These are phyloP conservation scores for Colletotrichum caudatum DNA, from an alignment of 2,329 filamentous ascomycete species.

Conservation along the genomic window DNA sequence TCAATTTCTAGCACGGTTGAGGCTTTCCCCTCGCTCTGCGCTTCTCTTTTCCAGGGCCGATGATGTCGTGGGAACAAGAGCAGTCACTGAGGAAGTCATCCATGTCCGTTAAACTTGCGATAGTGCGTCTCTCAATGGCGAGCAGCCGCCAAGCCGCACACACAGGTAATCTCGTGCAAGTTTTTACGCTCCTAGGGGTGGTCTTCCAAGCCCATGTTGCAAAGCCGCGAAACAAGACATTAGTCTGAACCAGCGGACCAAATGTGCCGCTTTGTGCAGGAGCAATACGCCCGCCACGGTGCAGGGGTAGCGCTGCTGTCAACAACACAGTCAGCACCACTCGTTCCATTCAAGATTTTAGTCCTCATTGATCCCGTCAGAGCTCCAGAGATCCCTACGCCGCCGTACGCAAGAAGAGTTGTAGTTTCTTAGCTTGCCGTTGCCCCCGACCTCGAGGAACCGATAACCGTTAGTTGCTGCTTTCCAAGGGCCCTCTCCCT, in stretches of 20 bases:
- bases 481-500: slow-evolving; percentile 77
- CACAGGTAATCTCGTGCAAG: slow-evolving; percentile 77
- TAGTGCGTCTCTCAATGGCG: slow-evolving; percentile 76
- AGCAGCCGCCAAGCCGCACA: slow-evolving; percentile 77
- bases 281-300: slow-evolving; percentile 80
- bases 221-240: not conserved
- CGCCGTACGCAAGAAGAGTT: slow-evolving; percentile 72
- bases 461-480: slow-evolving; percentile 81
- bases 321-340: slow-evolving; percentile 77
- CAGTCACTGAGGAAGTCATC: slow-evolving; percentile 59
- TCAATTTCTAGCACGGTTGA: not conserved
- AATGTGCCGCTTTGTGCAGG: slow-evolving; percentile 72
- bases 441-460: slow-evolving; percentile 59
- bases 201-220: not conserved
- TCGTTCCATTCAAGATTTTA: slow-evolving; percentile 60
- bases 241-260: slow-evolving; percentile 64
- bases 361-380: slow-evolving; percentile 66
- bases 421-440: slow-evolving; percentile 47
- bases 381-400: slow-evolving; percentile 68
- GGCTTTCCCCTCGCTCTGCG: slow-evolving; percentile 38
- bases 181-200: slow-evolving; percentile 72
- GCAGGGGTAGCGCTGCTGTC: slow-evolving; percentile 72
- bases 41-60: slow-evolving; percentile 53
- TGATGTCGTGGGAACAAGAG: slow-evolving; percentile 56
- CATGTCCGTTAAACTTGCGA: slow-evolving; percentile 67